phyloP scores from a whole-genome alignment of 2,329 filamentous ascomycete genomes.

The Xylogone sp. region DNA sequence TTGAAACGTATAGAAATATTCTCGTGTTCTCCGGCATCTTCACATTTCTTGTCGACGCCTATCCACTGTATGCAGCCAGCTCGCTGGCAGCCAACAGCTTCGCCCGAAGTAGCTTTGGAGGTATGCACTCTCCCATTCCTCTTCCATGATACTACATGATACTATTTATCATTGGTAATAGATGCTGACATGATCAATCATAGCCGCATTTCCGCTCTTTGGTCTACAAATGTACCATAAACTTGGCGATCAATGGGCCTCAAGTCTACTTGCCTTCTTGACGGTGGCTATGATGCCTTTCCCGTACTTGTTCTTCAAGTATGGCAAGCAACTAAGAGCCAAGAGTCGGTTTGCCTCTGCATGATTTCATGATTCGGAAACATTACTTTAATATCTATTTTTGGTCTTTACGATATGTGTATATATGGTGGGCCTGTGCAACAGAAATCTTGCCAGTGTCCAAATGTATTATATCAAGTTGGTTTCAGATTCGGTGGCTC shows the following conservation, averaged over 20 bases:
- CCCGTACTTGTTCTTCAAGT: conserved; percentile 59
- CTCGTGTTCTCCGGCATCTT: conserved; percentile 82
- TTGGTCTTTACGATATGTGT: too few species aligned
- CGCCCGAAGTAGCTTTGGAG: conserved; percentile 70
- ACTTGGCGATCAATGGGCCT: conserved; percentile 69
- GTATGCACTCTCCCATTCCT: conserved; percentile 13
- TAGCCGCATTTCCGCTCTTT: conserved; percentile 73
- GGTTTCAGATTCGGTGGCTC: too few species aligned
- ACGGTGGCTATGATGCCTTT: conserved; percentile 61
- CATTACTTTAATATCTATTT: too few species aligned
- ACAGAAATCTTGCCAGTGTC: too few species aligned
- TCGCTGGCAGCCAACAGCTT: conserved; percentile 84
- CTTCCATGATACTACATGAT: background rate
- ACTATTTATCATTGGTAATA: conserved; percentile 2
- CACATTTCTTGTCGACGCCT: conserved; percentile 76
- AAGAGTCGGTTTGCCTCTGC: conserved; percentile 49
- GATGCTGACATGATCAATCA: conserved; percentile 13
- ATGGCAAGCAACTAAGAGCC: conserved; percentile 52
- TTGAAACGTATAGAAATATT: conserved; percentile 52
- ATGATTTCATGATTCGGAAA: too few species aligned
- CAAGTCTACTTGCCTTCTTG: conserved; percentile 57
- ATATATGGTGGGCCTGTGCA: too few species aligned
- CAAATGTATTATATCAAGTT: too few species aligned
- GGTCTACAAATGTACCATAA: conserved; percentile 68
- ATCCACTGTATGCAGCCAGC: conserved; percentile 69